These are phyloP conservation scores for Gnaphalium uliginosum DNA, from an alignment of 129 eudicot species.

Conservation along the genomic window DNA sequence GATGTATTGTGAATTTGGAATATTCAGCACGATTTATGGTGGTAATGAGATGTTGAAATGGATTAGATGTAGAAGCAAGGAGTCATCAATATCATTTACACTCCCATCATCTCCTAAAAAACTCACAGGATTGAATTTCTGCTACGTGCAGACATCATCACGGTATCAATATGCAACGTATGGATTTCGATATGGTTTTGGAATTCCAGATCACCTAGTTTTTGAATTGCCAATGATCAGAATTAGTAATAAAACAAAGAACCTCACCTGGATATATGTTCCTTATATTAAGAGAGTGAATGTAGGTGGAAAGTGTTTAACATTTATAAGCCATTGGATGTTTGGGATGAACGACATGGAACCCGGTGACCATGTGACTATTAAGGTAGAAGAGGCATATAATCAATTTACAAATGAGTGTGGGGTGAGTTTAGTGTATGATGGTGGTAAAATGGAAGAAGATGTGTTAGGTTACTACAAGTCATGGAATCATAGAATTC, in stretches of 20 bases:
- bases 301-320: neutral
- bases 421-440: neutral
- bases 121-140: constrained; percentile 9
- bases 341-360: constrained; percentile 5
- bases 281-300: neutral
- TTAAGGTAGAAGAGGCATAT: neutral
- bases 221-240: neutral
- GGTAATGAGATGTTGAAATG: neutral
- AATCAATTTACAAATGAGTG: neutral
- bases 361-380: neutral
- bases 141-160: neutral
- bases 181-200: neutral
- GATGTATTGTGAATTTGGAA: constrained; percentile 17
- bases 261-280: neutral
- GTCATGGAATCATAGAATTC: neutral
- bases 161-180: too few species aligned
- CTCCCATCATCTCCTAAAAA: constrained; percentile 14
- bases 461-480: neutral
- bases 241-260: neutral
- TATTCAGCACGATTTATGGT: constrained; percentile 11
- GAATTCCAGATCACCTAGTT: neutral
- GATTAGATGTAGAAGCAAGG: neutral
- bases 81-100: constrained; percentile 17
- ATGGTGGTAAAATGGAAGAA: neutral
- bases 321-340: constrained; percentile 5